Evolutionary conservation across 768 basidiomycete genomes (phyloP), one percentile per base, ranked within the genome.

Genomic region (Crepidotus variabilis): DNA sequence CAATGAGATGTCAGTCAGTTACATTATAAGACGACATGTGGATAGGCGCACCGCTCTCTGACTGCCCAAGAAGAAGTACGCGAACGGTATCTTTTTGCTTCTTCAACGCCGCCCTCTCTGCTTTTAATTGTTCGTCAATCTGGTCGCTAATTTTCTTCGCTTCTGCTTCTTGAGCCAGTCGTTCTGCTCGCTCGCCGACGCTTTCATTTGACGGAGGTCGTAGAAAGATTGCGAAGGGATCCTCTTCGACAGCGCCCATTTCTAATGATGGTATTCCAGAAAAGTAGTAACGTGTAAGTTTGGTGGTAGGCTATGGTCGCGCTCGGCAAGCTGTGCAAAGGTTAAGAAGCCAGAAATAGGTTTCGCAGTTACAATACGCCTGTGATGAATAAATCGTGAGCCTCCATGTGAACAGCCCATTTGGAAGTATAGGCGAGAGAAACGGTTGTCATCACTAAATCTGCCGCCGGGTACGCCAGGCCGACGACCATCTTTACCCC

Each of bases 141-240:
- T 57, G 52, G 50, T 83, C 80, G 63, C 82, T 87, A 54, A 86
- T 72, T 46, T 72, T 70, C 64, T 80, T 77, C 1, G 85, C 86
- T 58, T 86, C 82, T 0, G 71, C 76, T 67, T 89, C 68, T 16
- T 28, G 55, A 1, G 49, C 51, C 35, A 62, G 58, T 14, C 88
- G 36, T 65, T 63, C 50, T 63, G 67, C 60, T 78, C 77, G 53
- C 57, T 87, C 77, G 0, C 72, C 72, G 0, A 74, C 63, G 0
- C 83, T 75, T 69, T 91, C 88, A 56, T 81, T 65, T 0, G 75
- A 69, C 1, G 88, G 88, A 0, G 88, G 86, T 0, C 75, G 69
- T 14, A 81, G 76, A 61, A 84, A 78, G 16, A 74, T 68, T 13
- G 79, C 74, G 35, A 91, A 74, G 0, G 88, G 88, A 71, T 90